A percentile compares a stretch with the other conserved stretches of the same genome.
phyloP scores from a whole-genome alignment of 306 rosid genomes.

The Trifolium pratense region DNA sequence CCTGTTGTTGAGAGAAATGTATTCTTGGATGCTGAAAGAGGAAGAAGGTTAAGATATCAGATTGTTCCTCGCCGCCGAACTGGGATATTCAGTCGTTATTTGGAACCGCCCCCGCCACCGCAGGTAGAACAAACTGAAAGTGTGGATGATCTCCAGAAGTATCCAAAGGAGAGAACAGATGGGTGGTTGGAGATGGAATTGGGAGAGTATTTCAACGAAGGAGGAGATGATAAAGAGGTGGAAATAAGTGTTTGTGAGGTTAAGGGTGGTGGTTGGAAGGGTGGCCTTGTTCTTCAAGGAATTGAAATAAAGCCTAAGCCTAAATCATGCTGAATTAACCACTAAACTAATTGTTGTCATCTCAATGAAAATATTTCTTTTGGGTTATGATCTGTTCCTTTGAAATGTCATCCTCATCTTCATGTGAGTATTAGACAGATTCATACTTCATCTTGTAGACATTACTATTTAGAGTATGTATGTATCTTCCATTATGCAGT shows the following conservation, averaged over 20 bases:
- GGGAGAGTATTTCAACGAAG: conserved; percentile 65
- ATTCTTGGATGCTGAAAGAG: conserved; percentile 55
- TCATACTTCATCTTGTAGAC: background rate
- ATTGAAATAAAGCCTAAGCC: conserved; percentile 72
- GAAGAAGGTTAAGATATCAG: conserved; percentile 39
- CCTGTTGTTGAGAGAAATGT: conserved; percentile 24
- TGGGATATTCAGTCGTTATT: conserved; percentile 25
- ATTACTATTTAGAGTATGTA: background rate
- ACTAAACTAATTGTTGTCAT: background rate
- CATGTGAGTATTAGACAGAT: background rate
- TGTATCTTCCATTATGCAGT: background rate
- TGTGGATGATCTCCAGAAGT: conserved; percentile 11
- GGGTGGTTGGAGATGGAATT: conserved; percentile 81
- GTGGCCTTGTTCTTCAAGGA: conserved; percentile 78
- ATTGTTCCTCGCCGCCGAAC: conserved; percentile 46
- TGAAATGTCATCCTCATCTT: background rate
- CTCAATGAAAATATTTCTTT: background rate
- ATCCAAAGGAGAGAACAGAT: conserved; percentile 56
- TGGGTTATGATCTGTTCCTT: conserved; percentile 2
- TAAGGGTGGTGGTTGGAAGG: conserved; percentile 69
- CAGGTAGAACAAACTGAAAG: background rate
- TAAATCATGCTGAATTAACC: conserved; percentile 6
- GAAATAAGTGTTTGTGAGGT: conserved; percentile 62
- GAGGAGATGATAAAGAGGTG: conserved; percentile 54
- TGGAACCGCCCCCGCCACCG: background rate